These are phyloP conservation scores for Malus hybrid DNA, from an alignment of 331 rosid species.

Conservation along the genomic window DNA sequence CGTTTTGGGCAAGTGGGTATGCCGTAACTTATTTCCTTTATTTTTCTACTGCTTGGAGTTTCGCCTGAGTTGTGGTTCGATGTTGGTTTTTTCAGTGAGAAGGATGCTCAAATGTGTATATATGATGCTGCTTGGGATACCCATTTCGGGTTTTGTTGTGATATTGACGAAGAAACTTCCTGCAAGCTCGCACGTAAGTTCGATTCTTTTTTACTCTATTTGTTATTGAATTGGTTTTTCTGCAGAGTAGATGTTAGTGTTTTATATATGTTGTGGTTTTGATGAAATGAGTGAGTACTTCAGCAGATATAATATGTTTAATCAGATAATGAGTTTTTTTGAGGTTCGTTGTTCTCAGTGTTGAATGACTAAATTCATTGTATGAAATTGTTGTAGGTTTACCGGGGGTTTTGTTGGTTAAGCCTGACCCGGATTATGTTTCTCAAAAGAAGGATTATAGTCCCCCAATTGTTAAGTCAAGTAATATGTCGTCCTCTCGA, in stretches of 20 bases:
- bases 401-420: slow-evolving; percentile 48
- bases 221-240: slow-evolving; percentile 1
- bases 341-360: background rate
- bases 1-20: slow-evolving; percentile 56
- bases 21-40: background rate
- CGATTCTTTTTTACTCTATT: background rate
- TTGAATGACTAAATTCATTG: slow-evolving; percentile 2
- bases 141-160: slow-evolving; percentile 68
- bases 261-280: background rate
- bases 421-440: slow-evolving; percentile 49
- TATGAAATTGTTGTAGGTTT: slow-evolving; percentile 38
- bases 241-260: background rate
- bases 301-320: background rate
- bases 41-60: background rate
- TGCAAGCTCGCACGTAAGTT: slow-evolving; percentile 47
- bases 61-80: background rate
- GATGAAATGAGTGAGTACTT: background rate
- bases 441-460: slow-evolving; percentile 42
- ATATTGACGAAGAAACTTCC: slow-evolving; percentile 55
- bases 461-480: slow-evolving; percentile 22
- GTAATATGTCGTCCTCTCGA: slow-evolving; percentile 13
- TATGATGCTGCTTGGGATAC: slow-evolving; percentile 64
- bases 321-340: background rate
- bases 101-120: slow-evolving; percentile 74
- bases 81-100: slow-evolving; percentile 43